Percentiles rank a stretch among this genome's conserved stretches.
These are phyloP conservation scores for Ophiostoma perfectum DNA, from an alignment of 2,329 filamentous ascomycete genomes.

Conservation along the genomic window DNA sequence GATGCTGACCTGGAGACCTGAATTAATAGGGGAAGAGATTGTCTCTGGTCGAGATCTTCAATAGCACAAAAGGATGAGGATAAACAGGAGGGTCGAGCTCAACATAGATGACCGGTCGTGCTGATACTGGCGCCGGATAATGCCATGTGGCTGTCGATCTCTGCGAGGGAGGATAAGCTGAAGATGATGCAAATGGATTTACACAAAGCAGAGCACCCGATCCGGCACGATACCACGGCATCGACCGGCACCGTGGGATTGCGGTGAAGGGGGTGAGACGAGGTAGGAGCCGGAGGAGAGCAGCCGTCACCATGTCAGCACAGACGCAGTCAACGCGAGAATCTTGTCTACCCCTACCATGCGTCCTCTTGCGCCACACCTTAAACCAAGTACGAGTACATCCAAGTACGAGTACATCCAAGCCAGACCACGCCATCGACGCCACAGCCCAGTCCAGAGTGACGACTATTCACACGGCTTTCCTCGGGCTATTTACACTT, in stretches of 20 bases:
- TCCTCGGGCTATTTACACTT: neutral
- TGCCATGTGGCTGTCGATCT: conserved; percentile 4
- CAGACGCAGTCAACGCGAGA: neutral
- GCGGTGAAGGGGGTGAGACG: neutral
- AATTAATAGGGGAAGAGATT: too few relatives aligned
- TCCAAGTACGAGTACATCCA: too few relatives aligned
- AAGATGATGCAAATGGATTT: neutral
- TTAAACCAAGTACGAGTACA: neutral
- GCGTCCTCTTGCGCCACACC: neutral
- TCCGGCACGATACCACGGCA: neutral
- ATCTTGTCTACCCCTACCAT: too few relatives aligned
- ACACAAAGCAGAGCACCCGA: neutral
- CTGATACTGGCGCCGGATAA: neutral
- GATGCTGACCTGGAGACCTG: too few relatives aligned
- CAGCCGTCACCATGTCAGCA: neutral
- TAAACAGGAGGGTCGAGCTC: neutral
- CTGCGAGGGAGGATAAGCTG: neutral
- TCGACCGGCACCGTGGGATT: neutral
- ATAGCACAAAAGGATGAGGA: neutral
- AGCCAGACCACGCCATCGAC: neutral
- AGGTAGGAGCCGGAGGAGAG: neutral
- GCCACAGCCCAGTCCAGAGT: neutral
- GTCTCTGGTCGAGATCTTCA: neutral
- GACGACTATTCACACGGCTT: neutral
- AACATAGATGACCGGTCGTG: neutral